phyloP scores from a whole-genome alignment of 1,139 yeast species.

The Sugiyamaella japonica region DNA sequence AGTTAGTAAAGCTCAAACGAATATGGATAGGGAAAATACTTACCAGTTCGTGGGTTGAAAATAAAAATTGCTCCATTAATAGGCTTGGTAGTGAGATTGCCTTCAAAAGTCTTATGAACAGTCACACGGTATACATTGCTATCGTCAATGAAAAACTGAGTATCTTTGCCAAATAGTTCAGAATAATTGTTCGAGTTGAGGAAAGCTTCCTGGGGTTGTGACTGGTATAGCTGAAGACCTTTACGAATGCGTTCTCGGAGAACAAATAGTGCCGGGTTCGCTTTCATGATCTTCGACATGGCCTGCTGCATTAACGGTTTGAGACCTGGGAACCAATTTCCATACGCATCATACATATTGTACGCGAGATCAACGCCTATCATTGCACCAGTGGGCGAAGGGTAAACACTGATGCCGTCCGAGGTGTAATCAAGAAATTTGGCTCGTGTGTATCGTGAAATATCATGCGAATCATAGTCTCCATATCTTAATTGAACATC shows the following conservation, averaged over 20 bases:
- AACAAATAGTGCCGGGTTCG: slow-evolving; percentile 91
- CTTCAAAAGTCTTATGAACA: slow-evolving; percentile 89
- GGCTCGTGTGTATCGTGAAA: slow-evolving; percentile 89
- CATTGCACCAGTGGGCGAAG: slow-evolving; percentile 90
- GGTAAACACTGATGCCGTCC: slow-evolving; percentile 82
- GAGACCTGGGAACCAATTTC: slow-evolving; percentile 96
- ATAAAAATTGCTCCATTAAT: slow-evolving; percentile 92
- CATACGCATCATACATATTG: slow-evolving; percentile 94
- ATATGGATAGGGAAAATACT: slow-evolving; percentile 11
- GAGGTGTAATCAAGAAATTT: slow-evolving; percentile 91
- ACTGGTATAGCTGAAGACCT: slow-evolving; percentile 88
- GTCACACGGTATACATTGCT: slow-evolving; percentile 93
- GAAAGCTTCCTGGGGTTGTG: slow-evolving; percentile 91
- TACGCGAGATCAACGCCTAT: slow-evolving; percentile 92
- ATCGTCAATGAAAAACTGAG: slow-evolving; percentile 85
- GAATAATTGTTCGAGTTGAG: slow-evolving; percentile 87
- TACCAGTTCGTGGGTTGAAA: slow-evolving; percentile 71
- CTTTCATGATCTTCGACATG: slow-evolving; percentile 90
- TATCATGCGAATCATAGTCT: slow-evolving; percentile 96
- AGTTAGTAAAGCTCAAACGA: slow-evolving; percentile 36
- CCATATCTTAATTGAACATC: slow-evolving; percentile 96
- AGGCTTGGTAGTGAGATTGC: slow-evolving; percentile 89
- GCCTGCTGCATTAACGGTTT: slow-evolving; percentile 89
- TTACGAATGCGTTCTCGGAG: slow-evolving; percentile 91
- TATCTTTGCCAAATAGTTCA: slow-evolving; percentile 81